Evolutionary conservation across 176 grass and related monocot species (phyloP).

Genomic region (Saccharum officinarum): DNA sequence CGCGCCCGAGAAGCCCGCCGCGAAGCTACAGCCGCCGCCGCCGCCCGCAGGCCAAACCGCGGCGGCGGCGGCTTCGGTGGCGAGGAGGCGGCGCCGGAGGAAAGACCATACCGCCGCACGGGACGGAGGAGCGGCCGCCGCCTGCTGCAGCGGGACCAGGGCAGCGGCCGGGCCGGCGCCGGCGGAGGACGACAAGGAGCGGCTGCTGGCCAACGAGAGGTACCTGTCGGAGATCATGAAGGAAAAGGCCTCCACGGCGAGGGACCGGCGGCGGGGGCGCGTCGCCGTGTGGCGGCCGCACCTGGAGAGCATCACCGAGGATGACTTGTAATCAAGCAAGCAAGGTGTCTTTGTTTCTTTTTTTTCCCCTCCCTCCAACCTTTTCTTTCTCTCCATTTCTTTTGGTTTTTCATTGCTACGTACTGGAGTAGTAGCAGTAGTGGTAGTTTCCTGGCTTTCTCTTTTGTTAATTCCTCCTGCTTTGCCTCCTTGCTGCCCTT

Average conservation of each 20-base stretch:
- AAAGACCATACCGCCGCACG: conserved; percentile 13
- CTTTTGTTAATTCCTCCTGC: conserved; percentile 50
- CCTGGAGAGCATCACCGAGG: conserved; percentile 96
- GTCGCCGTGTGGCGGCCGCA: conserved; percentile 91
- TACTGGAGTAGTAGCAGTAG: not conserved
- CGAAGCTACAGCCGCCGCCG: not conserved
- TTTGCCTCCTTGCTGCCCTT: conserved; percentile 30
- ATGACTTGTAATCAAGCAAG: conserved; percentile 78
- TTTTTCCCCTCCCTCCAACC: not conserved
- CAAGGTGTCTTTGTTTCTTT: conserved; percentile 40
- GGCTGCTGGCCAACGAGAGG: conserved; percentile 76
- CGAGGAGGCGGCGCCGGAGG: conserved; percentile 65
- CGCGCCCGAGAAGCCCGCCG: conserved; percentile 37
- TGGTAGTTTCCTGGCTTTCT: conserved; percentile 35
- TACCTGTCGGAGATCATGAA: conserved; percentile 91
- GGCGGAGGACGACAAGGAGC: conserved; percentile 60
- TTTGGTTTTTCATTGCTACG: conserved; percentile 13
- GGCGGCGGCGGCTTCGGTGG: not conserved
- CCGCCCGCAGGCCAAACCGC: not conserved
- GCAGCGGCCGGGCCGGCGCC: too few species aligned
- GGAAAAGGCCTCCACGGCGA: conserved; percentile 67
- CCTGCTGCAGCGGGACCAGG: not conserved
- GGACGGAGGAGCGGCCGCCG: not conserved
- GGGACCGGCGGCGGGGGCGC: conserved; percentile 70
- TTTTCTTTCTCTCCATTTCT: not conserved